Percentiles rank a stretch among this genome's conserved stretches.
phyloP scores from a whole-genome alignment of 108 stramenopile species.

The Poteriospumella lacustris region DNA sequence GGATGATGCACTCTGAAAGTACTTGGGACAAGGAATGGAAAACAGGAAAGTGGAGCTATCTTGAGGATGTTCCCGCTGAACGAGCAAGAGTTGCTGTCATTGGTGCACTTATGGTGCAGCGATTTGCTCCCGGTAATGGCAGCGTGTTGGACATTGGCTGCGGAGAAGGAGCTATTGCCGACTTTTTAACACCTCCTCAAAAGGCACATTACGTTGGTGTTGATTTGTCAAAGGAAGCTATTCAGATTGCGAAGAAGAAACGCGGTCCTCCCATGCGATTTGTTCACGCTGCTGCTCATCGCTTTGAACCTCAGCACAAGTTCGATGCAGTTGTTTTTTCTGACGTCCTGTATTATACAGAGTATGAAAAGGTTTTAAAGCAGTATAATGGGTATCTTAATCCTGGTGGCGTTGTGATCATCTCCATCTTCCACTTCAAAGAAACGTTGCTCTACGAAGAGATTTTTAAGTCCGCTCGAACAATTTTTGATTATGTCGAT shows the following conservation, averaged over 20 bases:
- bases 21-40: background rate
- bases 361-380: background rate
- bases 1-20: background rate
- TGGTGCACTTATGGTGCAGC: background rate
- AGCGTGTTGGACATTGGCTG: slow-evolving; percentile 14
- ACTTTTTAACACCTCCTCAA: background rate
- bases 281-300: background rate
- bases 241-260: background rate
- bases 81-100: background rate
- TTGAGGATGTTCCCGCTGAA: slow-evolving; percentile 1
- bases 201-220: slow-evolving; percentile 4
- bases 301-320: background rate
- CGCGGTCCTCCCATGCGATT: background rate
- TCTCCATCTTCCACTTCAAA: background rate
- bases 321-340: background rate
- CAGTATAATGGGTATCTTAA: background rate
- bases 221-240: slow-evolving; percentile 13
- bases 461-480: background rate
- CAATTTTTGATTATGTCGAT: background rate
- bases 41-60: background rate
- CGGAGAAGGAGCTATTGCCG: slow-evolving; percentile 6
- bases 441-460: background rate
- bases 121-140: background rate
- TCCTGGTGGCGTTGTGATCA: background rate
- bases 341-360: slow-evolving; percentile 4